Evolutionary conservation across 495 filamentous ascomycete species (phyloP).

Genomic region (Aspergillus avenaceus): DNA sequence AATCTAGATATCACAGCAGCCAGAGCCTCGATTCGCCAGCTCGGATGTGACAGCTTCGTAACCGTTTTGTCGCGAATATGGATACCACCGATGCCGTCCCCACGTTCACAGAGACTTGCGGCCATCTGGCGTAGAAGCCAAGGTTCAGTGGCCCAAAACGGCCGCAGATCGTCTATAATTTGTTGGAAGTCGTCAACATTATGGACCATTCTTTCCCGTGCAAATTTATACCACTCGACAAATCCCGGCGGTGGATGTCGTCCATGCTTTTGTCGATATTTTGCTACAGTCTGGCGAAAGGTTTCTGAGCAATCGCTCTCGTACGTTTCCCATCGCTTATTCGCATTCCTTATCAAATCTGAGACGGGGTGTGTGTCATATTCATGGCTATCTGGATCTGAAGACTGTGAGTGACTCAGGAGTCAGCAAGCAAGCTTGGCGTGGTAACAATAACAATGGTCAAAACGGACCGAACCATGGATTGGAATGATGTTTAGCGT

Average conservation of each 20-base stretch:
- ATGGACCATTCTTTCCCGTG: constrained; percentile 52
- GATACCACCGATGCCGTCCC: background rate
- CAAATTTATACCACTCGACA: constrained; percentile 65
- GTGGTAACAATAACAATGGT: too few species aligned
- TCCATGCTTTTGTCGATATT: constrained; percentile 59
- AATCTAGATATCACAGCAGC: background rate
- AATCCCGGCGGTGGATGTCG: constrained; percentile 73
- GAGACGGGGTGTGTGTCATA: background rate
- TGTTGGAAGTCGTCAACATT: constrained; percentile 73
- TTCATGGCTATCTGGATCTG: too few species aligned
- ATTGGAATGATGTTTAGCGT: too few species aligned
- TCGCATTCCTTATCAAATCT: background rate
- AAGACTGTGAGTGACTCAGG: too few species aligned
- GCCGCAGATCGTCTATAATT: constrained; percentile 64
- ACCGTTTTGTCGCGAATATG: background rate
- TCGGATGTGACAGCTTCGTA: too few species aligned
- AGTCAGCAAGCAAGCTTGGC: too few species aligned
- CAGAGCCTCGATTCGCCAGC: too few species aligned
- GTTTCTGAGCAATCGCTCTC: background rate
- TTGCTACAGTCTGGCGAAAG: constrained; percentile 54
- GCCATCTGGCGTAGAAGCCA: constrained; percentile 49
- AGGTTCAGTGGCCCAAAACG: constrained; percentile 64
- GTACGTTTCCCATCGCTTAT: background rate
- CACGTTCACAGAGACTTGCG: constrained; percentile 2
- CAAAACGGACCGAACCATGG: too few species aligned